Evolutionary conservation across 768 basidiomycete species (phyloP).

Genomic region (Coprinopsis cinerea): DNA sequence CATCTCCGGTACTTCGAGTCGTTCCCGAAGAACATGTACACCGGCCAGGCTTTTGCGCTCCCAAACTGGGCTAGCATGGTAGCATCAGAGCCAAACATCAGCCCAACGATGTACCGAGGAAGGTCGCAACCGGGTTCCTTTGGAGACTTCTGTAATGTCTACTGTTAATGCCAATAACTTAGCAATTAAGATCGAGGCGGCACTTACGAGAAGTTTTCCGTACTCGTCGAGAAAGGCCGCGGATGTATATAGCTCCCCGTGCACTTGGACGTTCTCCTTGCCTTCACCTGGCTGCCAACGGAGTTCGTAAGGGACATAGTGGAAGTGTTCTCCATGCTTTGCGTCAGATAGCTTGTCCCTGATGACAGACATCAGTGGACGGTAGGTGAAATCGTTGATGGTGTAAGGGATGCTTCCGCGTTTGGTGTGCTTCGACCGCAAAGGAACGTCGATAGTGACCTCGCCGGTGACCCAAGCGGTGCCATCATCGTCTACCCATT

Average conservation of each 20-base stretch:
- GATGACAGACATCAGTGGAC: constrained; percentile 2
- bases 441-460: constrained; percentile 4
- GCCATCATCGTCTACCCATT: background rate
- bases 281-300: constrained; percentile 9
- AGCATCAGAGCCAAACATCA: background rate
- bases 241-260: constrained; percentile 16
- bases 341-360: background rate
- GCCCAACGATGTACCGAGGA: constrained; percentile 15
- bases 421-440: background rate
- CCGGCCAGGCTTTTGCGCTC: background rate
- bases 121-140: constrained; percentile 8
- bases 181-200: background rate
- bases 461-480: background rate
- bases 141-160: background rate
- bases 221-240: constrained; percentile 17
- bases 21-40: constrained; percentile 2
- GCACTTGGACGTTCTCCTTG: constrained; percentile 10
- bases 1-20: background rate
- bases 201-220: background rate
- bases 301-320: constrained; percentile 13
- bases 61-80: background rate
- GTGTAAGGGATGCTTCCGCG: background rate
- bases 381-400: background rate
- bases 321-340: constrained; percentile 6
- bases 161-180: background rate